A percentile compares a stretch with the other conserved stretches of the same genome.
Evolutionary conservation across 2,329 filamentous ascomycete genomes (phyloP).

Genomic region (Fusarium musae): DNA sequence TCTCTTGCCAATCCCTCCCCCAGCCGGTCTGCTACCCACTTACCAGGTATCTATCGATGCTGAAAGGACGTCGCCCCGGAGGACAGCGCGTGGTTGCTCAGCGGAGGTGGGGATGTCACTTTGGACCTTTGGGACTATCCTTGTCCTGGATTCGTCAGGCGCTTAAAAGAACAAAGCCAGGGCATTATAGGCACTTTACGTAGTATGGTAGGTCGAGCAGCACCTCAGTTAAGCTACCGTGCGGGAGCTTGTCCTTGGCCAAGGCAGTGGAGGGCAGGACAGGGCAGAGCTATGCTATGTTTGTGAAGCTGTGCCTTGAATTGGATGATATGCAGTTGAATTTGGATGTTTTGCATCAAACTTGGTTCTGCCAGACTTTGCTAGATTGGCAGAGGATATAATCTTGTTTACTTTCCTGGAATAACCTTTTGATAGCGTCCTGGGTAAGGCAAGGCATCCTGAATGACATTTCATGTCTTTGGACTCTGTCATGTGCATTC

Average conservation of each 20-base stretch:
- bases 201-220: neutral
- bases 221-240: constrained; percentile 7
- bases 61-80: constrained; percentile 42
- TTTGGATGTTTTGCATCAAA: constrained; percentile 40
- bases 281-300: constrained; percentile 25
- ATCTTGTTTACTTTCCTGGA: constrained; percentile 11
- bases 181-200: constrained; percentile 5
- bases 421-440: neutral
- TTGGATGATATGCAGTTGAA: constrained; percentile 37
- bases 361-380: constrained; percentile 19
- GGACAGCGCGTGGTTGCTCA: constrained; percentile 43
- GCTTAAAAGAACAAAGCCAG: constrained; percentile 35
- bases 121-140: constrained; percentile 34
- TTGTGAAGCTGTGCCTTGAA: constrained; percentile 36
- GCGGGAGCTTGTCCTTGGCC: constrained; percentile 6
- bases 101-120: constrained; percentile 43
- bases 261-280: neutral
- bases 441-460: neutral
- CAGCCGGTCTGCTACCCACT: constrained; percentile 37
- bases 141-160: constrained; percentile 33
- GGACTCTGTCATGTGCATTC: constrained; percentile 20
- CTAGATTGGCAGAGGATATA: neutral
- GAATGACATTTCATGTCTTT: neutral
- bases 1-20: constrained; percentile 34
- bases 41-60: constrained; percentile 28